phyloP scores from a whole-genome alignment of 2,329 filamentous ascomycete species.

The Coniochaeta hoffmannii region DNA sequence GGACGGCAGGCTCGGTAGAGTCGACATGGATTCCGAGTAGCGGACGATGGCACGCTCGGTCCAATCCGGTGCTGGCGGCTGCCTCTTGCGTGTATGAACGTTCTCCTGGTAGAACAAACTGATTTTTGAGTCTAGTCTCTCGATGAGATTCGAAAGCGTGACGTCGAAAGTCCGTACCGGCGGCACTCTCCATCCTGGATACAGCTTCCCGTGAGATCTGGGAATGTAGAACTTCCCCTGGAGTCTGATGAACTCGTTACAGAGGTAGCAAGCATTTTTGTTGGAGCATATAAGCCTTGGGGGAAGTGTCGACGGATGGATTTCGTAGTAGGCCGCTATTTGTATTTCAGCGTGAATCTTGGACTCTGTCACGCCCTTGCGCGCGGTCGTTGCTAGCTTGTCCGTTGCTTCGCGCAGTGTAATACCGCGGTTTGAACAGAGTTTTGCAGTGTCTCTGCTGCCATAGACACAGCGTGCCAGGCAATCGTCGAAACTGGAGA shows the following conservation, averaged over 20 bases:
- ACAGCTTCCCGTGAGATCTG: conserved; percentile 34
- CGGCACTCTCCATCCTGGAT: conserved; percentile 37
- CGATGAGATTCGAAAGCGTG: not conserved
- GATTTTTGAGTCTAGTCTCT: not conserved
- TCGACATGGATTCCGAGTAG: not conserved
- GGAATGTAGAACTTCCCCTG: conserved; percentile 33
- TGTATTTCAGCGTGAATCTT: conserved; percentile 44
- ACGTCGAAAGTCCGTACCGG: conserved; percentile 3
- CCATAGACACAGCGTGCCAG: conserved; percentile 5
- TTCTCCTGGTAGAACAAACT: not conserved
- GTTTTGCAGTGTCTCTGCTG: not conserved
- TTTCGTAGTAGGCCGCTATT: conserved; percentile 34
- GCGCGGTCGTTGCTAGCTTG: not conserved
- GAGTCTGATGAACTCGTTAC: conserved; percentile 35
- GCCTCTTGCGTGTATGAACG: not conserved
- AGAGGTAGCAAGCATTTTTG: conserved; percentile 45
- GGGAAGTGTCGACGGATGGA: conserved; percentile 14
- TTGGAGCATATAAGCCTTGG: conserved; percentile 38
- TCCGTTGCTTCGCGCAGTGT: not conserved
- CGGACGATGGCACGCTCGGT: not conserved
- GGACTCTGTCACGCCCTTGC: conserved; percentile 12
- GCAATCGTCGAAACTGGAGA: conserved; percentile 2
- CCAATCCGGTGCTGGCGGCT: not conserved
- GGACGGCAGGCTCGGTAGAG: not conserved
- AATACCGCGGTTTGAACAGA: not conserved